Percentiles rank a stretch among this genome's conserved stretches.
phyloP scores from a whole-genome alignment of 2,329 filamentous ascomycete genomes.

The Sporothrix brasiliensis region DNA sequence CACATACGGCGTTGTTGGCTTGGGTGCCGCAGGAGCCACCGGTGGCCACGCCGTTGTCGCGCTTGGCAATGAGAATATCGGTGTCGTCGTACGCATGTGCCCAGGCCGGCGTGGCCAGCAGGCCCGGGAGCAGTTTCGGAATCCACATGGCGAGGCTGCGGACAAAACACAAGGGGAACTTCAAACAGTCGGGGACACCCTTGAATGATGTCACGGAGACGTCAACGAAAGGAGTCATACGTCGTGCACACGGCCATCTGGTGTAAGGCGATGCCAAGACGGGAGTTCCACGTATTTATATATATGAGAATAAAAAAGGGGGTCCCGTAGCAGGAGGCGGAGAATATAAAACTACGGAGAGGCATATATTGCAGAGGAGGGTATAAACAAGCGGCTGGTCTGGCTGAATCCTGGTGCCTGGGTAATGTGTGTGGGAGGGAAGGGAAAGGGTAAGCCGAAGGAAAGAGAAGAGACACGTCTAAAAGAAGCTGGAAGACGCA shows the following conservation, averaged over 20 bases:
- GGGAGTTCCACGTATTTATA: background rate
- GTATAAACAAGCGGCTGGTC: too few species aligned
- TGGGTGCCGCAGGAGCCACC: constrained; percentile 35
- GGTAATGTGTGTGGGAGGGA: too few species aligned
- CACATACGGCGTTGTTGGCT: constrained; percentile 37
- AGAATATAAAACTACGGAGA: too few species aligned
- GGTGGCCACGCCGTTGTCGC: constrained; percentile 19
- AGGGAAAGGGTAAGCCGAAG: too few species aligned
- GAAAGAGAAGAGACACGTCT: background rate
- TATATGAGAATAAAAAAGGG: background rate
- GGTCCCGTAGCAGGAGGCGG: background rate
- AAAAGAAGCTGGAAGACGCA: background rate
- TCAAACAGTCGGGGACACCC: background rate
- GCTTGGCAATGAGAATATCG: constrained; percentile 10
- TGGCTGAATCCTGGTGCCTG: too few species aligned
- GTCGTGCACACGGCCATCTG: background rate
- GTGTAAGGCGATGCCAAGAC: background rate
- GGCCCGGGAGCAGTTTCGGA: background rate
- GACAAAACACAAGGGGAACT: background rate
- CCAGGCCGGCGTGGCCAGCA: background rate
- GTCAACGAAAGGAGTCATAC: too few species aligned
- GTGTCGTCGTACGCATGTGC: constrained; percentile 14
- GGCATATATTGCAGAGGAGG: too few species aligned
- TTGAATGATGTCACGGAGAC: too few species aligned
- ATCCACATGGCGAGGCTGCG: background rate